Conservation (phyloP, 495 filamentous ascomycete species). For the Amorphotheca resinae region DNA sequence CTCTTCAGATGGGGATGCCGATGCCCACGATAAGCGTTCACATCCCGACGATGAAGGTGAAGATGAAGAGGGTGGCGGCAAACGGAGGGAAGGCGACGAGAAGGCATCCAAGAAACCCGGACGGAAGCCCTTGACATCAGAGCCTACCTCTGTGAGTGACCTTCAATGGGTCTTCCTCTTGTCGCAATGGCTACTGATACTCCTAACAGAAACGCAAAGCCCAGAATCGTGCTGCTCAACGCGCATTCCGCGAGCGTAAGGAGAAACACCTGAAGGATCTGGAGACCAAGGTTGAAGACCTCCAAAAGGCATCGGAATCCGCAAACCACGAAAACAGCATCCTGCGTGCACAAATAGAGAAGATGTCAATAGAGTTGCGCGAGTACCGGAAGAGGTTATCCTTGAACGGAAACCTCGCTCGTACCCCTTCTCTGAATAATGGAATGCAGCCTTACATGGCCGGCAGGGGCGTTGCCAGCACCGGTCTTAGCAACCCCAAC, state of each 20-base stretch:
- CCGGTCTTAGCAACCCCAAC: conserved; percentile 50
- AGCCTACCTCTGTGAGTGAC: conserved; percentile 81
- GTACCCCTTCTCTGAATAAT: conserved; percentile 27
- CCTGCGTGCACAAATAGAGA: conserved; percentile 75
- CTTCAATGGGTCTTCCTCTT: neutral
- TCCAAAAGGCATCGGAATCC: conserved; percentile 76
- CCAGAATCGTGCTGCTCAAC: conserved; percentile 92
- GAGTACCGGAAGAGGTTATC: conserved; percentile 84
- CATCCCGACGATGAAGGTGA: conserved; percentile 57
- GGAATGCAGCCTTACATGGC: conserved; percentile 10
- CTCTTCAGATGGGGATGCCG: conserved; percentile 44
- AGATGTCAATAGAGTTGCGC: conserved; percentile 69
- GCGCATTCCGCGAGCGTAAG: conserved; percentile 95
- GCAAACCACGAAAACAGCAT: conserved; percentile 78
- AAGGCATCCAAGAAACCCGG: conserved; percentile 84
- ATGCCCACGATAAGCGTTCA: conserved; percentile 72
- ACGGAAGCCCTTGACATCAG: conserved; percentile 86
- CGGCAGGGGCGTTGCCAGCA: conserved; percentile 26
- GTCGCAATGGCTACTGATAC: conserved; percentile 23
- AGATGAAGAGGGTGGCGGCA: conserved; percentile 56
- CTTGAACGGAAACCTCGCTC: conserved; percentile 27
- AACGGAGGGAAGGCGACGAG: conserved; percentile 68
- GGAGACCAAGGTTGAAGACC: conserved; percentile 83
- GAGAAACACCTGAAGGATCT: conserved; percentile 95
- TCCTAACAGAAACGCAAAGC: conserved; percentile 82